Evolutionary conservation across 495 filamentous ascomycete genomes (phyloP), one percentile per base, ranked within the genome.

Genomic region (Penicillium argentinense): DNA sequence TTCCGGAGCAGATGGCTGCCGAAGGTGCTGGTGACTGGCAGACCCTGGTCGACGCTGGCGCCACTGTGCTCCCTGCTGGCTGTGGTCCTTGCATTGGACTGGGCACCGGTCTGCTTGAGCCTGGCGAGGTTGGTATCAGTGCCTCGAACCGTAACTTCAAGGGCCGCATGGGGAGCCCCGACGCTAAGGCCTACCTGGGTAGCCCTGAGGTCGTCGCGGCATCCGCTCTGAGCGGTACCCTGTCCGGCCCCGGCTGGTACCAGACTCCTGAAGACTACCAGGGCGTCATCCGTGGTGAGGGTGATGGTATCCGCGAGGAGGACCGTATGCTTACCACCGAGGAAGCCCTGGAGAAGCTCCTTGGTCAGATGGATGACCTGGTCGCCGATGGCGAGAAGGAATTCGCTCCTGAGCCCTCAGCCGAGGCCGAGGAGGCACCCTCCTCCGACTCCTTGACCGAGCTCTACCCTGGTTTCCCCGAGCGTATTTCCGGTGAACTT

Each of bases 81-180:
- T 97, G 92, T 56, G 91, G 87, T 1, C 87, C 88, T 1, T 97
- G 92, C 63, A 97, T 98, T 49, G 92, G 93, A 3, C 79, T 97
- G 5, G 71, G 91, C 4, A 85, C 82, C 1, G 91, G 92, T 7
- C 75, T 96, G 0, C 77, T 97, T 0, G 86, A 96, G 57, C 78
- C 82, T 8, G 88, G 88, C 2, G 89, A 96, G 68, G 83, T 92
- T 21, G 91, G 92, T n/a, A 95, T 96, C 58, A 85, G 79, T 51
- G 88, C 89, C 0, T 85, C 79, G 39, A 96, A 97, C 72, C 82
- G 92, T 14, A 96, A 96, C 66, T 96, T 95, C 75, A 91, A 93
- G 68, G 91, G 89, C 0, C 81, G 92, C 16, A 96, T 96, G 91
- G 91, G 92, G 3, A 83, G 76, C 5, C 82, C 76, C 6, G 83